Base-by-base conservation (phyloP, 2,329 filamentous ascomycete species). In the Cladosporium sp. region DNA sequence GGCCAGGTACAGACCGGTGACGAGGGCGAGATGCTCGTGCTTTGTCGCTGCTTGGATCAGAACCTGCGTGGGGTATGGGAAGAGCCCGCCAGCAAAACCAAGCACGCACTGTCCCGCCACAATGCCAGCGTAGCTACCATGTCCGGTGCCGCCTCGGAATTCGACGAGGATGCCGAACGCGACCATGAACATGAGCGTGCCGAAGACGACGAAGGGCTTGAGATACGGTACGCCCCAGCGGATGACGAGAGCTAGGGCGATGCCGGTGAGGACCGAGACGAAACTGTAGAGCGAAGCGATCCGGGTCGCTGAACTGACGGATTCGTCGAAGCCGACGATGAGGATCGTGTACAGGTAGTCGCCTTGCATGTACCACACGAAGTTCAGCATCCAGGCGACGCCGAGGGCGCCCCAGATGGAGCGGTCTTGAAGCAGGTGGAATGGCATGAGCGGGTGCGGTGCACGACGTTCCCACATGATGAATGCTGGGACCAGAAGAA, bases 261-360 rank as follows among this genome's bases (percentile, higher is more conserved):
- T 76, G 28, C 85, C 85, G 1, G 80, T 77, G 55, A 88, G 75
- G 60, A 86, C 83, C 20, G 82, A 85, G 51, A 73, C 65, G 65
- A 82, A 82, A 61, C 75, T 80, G 77, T 87, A 88, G 1, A 88
- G 76, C 0, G 82, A 83, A 0, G 76, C 74, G 60, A 88, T 80
- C 15, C 85, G 81, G 0, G 83, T 86, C 2, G 86, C 85, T 8
- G 75, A 75, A 51, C 74, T 75, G 63, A 83, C 69, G 52, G 77
- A 80, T 62, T 87, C 84, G 69, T 85, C 77, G 65, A 88, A 88
- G 37, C 79, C 80, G 17, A 88, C 82, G 11, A 81, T 69, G 1
- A 88, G 78, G 1, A 88, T 80, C 0, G 85, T 85, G 72, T 81
- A 88, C 2, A 88, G 77, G 69, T 82, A 88, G 66, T 87, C 82